A percentile compares a stretch with the other conserved stretches of the same genome.
Conservation (phyloP, 139 green algal species). For the Chlorella sorokiniana region DNA sequence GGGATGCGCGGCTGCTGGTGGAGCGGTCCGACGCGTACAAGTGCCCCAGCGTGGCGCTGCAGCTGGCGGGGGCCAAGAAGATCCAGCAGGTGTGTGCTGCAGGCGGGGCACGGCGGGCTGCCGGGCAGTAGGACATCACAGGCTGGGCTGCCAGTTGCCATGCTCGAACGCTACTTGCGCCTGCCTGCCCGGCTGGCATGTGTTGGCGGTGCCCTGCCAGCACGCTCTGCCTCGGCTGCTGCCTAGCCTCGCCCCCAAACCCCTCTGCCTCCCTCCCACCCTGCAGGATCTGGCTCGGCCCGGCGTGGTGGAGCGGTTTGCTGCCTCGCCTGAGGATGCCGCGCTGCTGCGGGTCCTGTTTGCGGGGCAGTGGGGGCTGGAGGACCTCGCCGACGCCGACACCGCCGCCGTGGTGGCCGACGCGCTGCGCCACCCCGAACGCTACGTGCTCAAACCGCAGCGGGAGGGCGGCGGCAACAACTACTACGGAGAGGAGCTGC, state of each 20-base stretch:
- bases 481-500: conserved; percentile 85
- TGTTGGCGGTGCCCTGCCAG: too few relatives aligned
- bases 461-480: conserved; percentile 98
- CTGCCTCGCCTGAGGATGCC: conserved; percentile 39
- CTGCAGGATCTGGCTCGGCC: conserved; percentile 66
- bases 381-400: conserved; percentile 60
- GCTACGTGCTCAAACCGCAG: conserved; percentile 94
- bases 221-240: neutral
- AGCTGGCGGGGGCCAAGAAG: conserved; percentile 96
- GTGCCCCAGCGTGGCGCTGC: conserved; percentile 88
- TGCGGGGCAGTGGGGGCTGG: conserved; percentile 91
- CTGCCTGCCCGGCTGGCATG: neutral
- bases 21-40: conserved; percentile 81
- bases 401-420: conserved; percentile 58
- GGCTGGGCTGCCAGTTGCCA: neutral
- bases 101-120: neutral
- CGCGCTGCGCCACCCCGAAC: conserved; percentile 73
- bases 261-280: too few relatives aligned
- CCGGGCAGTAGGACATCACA: too few relatives aligned
- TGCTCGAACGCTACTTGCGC: neutral
- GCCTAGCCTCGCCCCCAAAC: neutral
- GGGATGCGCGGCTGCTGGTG: conserved; percentile 77
- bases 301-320: conserved; percentile 73
- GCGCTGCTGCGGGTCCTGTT: conserved; percentile 79
- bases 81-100: conserved; percentile 86